Percentiles rank a stretch among this genome's conserved stretches.
phyloP scores from a whole-genome alignment of 306 rosid genomes.

The Rosa lucieae region DNA sequence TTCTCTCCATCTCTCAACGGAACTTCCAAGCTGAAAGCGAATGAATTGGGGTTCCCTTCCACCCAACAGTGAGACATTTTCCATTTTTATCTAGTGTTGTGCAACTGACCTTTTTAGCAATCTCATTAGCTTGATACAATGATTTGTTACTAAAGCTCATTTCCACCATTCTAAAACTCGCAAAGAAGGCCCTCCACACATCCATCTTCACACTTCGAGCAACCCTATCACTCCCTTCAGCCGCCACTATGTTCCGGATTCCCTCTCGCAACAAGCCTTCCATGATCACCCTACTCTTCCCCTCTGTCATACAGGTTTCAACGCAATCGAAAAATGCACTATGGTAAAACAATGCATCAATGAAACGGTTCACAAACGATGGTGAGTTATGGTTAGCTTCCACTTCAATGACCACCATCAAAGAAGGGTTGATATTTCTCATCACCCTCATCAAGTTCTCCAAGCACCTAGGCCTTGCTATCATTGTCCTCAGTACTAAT shows the following conservation, averaged over 20 bases:
- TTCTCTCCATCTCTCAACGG: not conserved
- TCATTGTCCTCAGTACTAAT: constrained; percentile 42
- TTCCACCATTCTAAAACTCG: constrained; percentile 59
- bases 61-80: constrained; percentile 47
- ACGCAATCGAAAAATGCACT: constrained; percentile 55
- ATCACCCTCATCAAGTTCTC: constrained; percentile 68
- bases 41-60: constrained; percentile 76
- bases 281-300: constrained; percentile 28
- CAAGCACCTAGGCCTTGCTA: constrained; percentile 49
- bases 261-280: constrained; percentile 44
- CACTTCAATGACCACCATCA: constrained; percentile 57
- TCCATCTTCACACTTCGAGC: constrained; percentile 54
- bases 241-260: constrained; percentile 51
- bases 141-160: constrained; percentile 53
- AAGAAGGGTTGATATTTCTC: constrained; percentile 46
- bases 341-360: constrained; percentile 55
- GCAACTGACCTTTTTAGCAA: constrained; percentile 36
- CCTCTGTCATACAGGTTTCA: constrained; percentile 41
- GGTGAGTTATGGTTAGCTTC: constrained; percentile 68
- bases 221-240: constrained; percentile 54
- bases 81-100: constrained; percentile 47
- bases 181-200: constrained; percentile 81
- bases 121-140: constrained; percentile 55
- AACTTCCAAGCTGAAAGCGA: constrained; percentile 81
- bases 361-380: constrained; percentile 65